A percentile compares a stretch with the other conserved stretches of the same genome.
These are phyloP conservation scores for Tuber umbilicatum DNA, from an alignment of 495 filamentous ascomycete genomes.

Conservation along the genomic window DNA sequence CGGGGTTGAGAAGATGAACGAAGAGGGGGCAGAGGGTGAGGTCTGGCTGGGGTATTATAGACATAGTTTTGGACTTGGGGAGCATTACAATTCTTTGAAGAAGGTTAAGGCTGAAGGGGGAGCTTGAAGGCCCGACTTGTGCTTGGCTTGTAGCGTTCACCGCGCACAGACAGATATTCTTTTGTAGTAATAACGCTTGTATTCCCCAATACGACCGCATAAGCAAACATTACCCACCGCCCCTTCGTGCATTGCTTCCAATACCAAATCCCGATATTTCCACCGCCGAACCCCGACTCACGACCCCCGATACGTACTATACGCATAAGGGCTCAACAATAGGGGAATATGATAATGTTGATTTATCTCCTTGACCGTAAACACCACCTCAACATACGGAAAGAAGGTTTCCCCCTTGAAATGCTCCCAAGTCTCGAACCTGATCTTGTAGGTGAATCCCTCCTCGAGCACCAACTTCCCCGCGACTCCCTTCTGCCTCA, in stretches of 20 bases:
- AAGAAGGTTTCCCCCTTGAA: conserved; percentile 71
- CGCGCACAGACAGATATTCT: not conserved
- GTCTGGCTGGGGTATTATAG: conserved; percentile 95
- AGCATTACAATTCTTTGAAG: conserved; percentile 90
- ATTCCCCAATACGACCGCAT: not conserved
- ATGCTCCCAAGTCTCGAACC: conserved; percentile 41
- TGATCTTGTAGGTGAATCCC: conserved; percentile 35
- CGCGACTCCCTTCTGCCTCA: conserved; percentile 29
- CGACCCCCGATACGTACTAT: conserved; percentile 84
- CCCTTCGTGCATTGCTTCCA: not conserved
- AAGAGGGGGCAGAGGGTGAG: conserved; percentile 41
- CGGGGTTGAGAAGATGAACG: conserved; percentile 62
- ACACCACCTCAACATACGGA: conserved; percentile 81
- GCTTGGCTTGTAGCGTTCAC: not conserved
- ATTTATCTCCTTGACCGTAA: conserved; percentile 60
- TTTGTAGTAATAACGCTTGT: not conserved
- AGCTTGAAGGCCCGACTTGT: not conserved
- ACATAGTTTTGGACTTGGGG: conserved; percentile 84
- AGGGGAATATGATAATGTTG: conserved; percentile 91
- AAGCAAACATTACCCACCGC: not conserved
- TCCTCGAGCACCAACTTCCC: conserved; percentile 27
- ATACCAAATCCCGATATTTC: not conserved
- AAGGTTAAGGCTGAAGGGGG: conserved; percentile 38
- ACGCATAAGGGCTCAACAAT: conserved; percentile 80
- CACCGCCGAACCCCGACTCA: conserved; percentile 36